Percentiles rank a stretch among this genome's conserved stretches.
phyloP scores from a whole-genome alignment of 2,329 filamentous ascomycete species.

The Furcasterigmium sp. region DNA sequence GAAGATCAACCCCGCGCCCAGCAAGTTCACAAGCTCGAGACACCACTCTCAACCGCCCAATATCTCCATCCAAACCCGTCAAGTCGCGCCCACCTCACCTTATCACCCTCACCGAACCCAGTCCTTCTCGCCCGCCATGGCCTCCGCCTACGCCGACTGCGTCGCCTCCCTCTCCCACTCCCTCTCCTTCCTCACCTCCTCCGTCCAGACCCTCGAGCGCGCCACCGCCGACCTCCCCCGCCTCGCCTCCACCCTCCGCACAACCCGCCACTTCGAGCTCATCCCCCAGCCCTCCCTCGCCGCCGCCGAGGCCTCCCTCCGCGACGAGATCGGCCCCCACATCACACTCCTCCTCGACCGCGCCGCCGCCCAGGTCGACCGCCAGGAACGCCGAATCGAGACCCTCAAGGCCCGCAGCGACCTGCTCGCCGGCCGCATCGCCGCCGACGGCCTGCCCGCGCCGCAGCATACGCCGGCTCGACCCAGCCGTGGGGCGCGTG shows the following conservation, averaged over 20 bases:
- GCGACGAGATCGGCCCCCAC: constrained; percentile 86
- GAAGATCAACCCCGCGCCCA: too few relatives aligned
- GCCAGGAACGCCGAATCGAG: constrained; percentile 77
- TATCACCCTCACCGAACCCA: neutral
- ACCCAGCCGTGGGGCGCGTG: constrained; percentile 7
- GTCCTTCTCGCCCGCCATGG: neutral
- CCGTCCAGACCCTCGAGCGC: constrained; percentile 49
- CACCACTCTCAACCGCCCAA: too few relatives aligned
- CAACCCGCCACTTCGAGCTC: constrained; percentile 80
- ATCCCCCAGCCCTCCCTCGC: constrained; percentile 80
- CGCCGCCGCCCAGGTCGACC: constrained; percentile 78
- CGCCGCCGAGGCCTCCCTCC: constrained; percentile 75
- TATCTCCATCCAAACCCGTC: neutral
- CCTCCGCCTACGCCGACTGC: constrained; percentile 48
- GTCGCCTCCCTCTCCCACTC: constrained; percentile 55
- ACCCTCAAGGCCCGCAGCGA: constrained; percentile 78
- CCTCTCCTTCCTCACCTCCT: constrained; percentile 56
- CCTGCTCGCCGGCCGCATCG: constrained; percentile 68
- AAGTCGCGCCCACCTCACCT: too few relatives aligned
- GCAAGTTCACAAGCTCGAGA: too few relatives aligned
- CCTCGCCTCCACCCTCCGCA: constrained; percentile 42
- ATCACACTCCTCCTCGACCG: constrained; percentile 73
- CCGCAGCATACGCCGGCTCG: neutral
- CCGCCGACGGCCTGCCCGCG: constrained; percentile 15
- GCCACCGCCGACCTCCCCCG: constrained; percentile 56